Evolutionary conservation across 2,329 filamentous ascomycete species (phyloP), one percentile per base, ranked within the genome.

Genomic region (Penicillium rolfsii): DNA sequence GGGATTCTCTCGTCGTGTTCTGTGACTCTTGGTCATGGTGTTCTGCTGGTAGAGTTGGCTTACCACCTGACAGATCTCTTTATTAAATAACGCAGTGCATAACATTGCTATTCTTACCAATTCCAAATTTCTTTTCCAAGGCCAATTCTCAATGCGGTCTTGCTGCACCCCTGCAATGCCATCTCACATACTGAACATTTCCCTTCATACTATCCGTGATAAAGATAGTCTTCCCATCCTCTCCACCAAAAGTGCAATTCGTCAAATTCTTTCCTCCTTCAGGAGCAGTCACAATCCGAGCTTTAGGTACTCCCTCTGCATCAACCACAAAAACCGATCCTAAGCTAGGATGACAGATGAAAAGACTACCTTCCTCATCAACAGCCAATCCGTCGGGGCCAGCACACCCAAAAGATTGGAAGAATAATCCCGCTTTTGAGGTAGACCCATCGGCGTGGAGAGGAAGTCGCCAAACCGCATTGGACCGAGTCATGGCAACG

Each of bases 141-240:
- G 6, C 40, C 3, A 41, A 1, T 41, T n/a, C 2, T 46, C 43
- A 48, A 28, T 48, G 19, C 33, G 55, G 30, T 55, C 33, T 56
- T 4, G 36, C 36, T 9, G 58, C 46, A n/a, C 64, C 63, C 14
- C 33, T n/a, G 30, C 66, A 67, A 46, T 67, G 64, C 64, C 66
- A 67, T 19, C 16, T 56, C 6, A 67, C 60, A 55, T 6, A 57
- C 55, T 67, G 63, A 14, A 68, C 49, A 48, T 65, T 65, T 4
- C 77, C 77, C 53, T 79, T 74, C 9, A 79, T 55, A 26, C 77
- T 79, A 59, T 79, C 76, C 3, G 76, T 80, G 12, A 79, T 79
- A 28, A 71, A 78, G n/a, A 79, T 52, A 0, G 75, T 78, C 62
- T 74, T 75, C 9, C 74, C 72, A 40, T 77, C 74, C 1, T 59